Percentiles rank a stretch among this genome's conserved stretches.
These are phyloP conservation scores for Chloroidium sp. DNA, from an alignment of 163 green algal species.

Conservation along the genomic window DNA sequence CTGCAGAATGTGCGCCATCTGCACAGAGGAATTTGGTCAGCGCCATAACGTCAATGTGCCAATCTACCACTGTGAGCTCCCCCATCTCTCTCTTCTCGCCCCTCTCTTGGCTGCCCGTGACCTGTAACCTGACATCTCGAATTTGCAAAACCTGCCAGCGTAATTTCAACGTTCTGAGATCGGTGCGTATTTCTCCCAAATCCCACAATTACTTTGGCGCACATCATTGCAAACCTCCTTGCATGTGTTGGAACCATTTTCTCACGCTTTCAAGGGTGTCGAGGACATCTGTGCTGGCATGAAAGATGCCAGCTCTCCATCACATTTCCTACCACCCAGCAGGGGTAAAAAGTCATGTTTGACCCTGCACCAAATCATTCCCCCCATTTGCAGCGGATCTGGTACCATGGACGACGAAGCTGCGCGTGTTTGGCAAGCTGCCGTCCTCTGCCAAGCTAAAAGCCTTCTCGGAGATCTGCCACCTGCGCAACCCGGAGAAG, in stretches of 20 bases:
- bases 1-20: conserved; percentile 8
- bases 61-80: conserved; percentile 7
- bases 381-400: conserved; percentile 9
- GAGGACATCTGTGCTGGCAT: too few relatives aligned
- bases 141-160: too few relatives aligned
- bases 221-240: too few relatives aligned
- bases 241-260: too few relatives aligned
- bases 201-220: too few relatives aligned
- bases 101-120: background rate
- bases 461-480: conserved; percentile 4
- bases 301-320: too few relatives aligned
- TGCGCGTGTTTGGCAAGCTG: conserved; percentile 13
- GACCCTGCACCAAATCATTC: too few relatives aligned
- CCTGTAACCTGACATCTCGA: background rate
- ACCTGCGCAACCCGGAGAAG: conserved; percentile 6
- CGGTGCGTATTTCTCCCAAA: too few relatives aligned
- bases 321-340: too few relatives aligned
- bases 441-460: conserved; percentile 7
- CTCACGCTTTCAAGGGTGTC: too few relatives aligned
- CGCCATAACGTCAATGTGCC: background rate
- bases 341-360: background rate
- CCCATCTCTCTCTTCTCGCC: background rate
- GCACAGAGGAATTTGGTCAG: conserved; percentile 10
- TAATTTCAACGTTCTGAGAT: too few relatives aligned
- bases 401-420: conserved; percentile 11